These are phyloP conservation scores for Sugiyamaella mastotermitis DNA, from an alignment of 805 yeast species.

Conservation along the genomic window DNA sequence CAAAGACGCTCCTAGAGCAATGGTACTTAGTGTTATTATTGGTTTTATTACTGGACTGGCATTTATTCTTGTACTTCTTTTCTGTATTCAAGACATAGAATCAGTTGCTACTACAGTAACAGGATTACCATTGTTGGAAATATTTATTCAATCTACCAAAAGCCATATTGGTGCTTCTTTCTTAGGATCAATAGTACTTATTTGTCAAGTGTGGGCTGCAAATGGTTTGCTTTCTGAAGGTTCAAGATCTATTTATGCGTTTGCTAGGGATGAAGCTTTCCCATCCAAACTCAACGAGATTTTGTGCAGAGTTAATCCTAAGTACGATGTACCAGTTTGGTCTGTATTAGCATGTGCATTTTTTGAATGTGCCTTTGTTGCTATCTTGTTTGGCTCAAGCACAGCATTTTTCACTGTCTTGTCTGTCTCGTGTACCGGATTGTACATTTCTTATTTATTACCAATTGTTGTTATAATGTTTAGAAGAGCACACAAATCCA, in stretches of 20 bases:
- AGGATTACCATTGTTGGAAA: constrained; percentile 22
- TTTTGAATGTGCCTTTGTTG: constrained; percentile 9
- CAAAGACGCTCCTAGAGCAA: constrained; percentile 57
- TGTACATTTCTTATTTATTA: constrained; percentile 10
- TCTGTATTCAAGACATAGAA: constrained; percentile 17
- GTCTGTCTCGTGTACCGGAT: constrained; percentile 11
- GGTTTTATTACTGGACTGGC: constrained; percentile 22
- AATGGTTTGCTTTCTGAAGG: constrained; percentile 22
- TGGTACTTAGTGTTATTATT: constrained; percentile 42
- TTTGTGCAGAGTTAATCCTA: constrained; percentile 8
- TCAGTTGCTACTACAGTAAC: constrained; percentile 16
- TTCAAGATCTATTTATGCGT: constrained; percentile 58
- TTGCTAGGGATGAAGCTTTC: constrained; percentile 58
- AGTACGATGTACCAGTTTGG: constrained; percentile 8
- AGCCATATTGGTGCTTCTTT: constrained; percentile 19
- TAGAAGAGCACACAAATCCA: constrained; percentile 3
- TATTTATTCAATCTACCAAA: constrained; percentile 20
- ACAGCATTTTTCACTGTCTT: constrained; percentile 15
- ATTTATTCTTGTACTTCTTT: constrained; percentile 22
- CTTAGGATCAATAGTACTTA: constrained; percentile 15
- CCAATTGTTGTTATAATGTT: constrained; percentile 11
- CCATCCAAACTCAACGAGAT: constrained; percentile 7
- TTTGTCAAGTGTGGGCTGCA: constrained; percentile 19
- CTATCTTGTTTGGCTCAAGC: constrained; percentile 12
- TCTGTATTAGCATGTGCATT: constrained; percentile 6